Conservation (phyloP, 2,329 filamentous ascomycete species). For the Delphinella strobiligena region DNA sequence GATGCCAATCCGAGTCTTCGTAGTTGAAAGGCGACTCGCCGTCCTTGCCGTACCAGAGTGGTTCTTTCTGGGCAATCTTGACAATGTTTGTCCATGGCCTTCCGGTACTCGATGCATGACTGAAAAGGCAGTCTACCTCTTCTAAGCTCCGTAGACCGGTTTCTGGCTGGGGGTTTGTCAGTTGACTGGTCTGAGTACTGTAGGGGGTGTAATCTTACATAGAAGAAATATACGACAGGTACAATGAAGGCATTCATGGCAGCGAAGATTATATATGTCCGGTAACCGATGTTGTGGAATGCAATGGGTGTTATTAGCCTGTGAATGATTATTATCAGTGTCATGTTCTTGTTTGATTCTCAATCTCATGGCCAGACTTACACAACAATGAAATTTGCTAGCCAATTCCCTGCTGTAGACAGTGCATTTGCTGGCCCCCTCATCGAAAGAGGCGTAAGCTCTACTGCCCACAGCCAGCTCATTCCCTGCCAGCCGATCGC, state of each 20-base stretch:
- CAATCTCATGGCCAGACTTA: too few relatives aligned
- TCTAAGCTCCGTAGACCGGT: constrained; percentile 46
- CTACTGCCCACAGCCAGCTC: constrained; percentile 51
- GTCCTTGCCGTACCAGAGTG: constrained; percentile 44
- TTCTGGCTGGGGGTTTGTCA: constrained; percentile 39
- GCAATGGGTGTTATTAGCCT: constrained; percentile 13
- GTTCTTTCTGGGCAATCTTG: constrained; percentile 37
- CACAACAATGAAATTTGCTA: constrained; percentile 39
- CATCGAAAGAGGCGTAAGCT: constrained; percentile 46
- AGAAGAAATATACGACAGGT: neutral
- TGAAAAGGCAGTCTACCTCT: constrained; percentile 59
- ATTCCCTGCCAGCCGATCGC: constrained; percentile 49
- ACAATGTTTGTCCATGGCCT: constrained; percentile 38
- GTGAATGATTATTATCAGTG: neutral
- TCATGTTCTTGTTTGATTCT: too few relatives aligned
- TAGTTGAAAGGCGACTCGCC: constrained; percentile 43
- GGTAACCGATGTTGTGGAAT: constrained; percentile 16
- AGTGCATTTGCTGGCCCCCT: constrained; percentile 53
- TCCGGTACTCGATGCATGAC: constrained; percentile 30
- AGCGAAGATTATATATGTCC: constrained; percentile 24
- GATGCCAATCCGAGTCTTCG: constrained; percentile 23
- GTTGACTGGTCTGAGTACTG: neutral
- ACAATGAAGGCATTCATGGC: constrained; percentile 22
- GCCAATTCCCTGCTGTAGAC: constrained; percentile 49
- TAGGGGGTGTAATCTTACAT: neutral